Base-by-base conservation (phyloP, 208 protist genomes). In the Leishmania tarentolae region DNA sequence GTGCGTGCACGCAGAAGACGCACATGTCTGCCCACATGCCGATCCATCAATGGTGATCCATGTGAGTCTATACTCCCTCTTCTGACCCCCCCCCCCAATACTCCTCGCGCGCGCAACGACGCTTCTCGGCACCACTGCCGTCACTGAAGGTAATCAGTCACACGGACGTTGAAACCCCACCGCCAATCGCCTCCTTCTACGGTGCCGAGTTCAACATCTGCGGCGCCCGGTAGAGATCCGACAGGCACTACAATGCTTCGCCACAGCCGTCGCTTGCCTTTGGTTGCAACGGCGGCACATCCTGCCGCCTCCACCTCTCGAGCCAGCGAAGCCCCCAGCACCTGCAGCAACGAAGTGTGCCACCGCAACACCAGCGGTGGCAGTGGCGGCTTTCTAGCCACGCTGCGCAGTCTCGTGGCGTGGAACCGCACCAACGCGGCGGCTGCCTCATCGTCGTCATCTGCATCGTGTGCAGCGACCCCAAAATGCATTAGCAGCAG, bases 391-490 rank as follows among this genome's bases (percentile, higher is more conserved):
- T 78, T 86, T 66, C 66, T 90, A 56, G 50, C 77, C 40, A 72
- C 71, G 21, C 68, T 90, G 47, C 84, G 87, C 44, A 76, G 80
- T 53, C 83, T 91, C 46, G 52, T 88, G 13, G 79, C 80, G n/a
- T 90, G 84, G 85, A 88, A 87, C 81, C 79, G 73, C 68, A 66
- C 80, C 9, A 90, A 89, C 72, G 80, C 83, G 17, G 83, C 83
- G 24, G 87, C 83, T 0, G 71, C 71, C 52, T 21, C 52, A 44
- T 44, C 57, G 42, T 70, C 53, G 57, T 66, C 8, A 28, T 57
- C 76, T 4, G 37, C 35, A 50, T 76, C 50, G 68, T 50, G 61
- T 42, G 31, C 28, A 37, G 31, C 5, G 52, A 19, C 24, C 44
- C 9, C 69, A 73, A 11, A 21, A 7, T 35, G 42, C 28, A 17